Evolutionary conservation across 1,284 basidiomycete species (phyloP).

Genomic region (Cryptococcus deneoformans): DNA sequence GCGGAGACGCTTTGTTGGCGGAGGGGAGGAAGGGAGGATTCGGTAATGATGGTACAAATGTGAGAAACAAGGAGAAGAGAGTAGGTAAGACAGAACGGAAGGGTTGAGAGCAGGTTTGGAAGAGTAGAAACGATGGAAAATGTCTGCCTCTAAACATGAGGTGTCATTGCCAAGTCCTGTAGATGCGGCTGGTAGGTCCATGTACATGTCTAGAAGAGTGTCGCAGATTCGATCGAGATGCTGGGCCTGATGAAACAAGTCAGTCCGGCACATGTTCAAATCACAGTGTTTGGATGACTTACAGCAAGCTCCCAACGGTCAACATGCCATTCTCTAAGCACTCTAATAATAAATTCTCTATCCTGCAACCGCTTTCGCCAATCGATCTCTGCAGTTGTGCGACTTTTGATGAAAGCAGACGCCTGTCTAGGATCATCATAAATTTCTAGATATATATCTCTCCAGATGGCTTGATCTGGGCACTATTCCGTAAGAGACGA

Average conservation of each 20-base stretch:
- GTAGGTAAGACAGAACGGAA: slow-evolving; percentile 17
- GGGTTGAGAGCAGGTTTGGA: not conserved
- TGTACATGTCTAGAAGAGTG: slow-evolving; percentile 31
- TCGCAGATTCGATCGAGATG: slow-evolving; percentile 23
- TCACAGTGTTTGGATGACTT: slow-evolving; percentile 3
- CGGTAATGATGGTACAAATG: slow-evolving; percentile 20
- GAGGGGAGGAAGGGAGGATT: not conserved
- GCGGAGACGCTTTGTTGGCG: not conserved
- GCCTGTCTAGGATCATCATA: slow-evolving; percentile 40
- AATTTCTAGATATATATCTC: slow-evolving; percentile 27
- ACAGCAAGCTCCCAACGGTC: slow-evolving; percentile 21
- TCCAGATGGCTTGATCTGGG: slow-evolving; percentile 40
- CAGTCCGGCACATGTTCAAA: too few relatives aligned
- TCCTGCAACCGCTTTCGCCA: slow-evolving; percentile 33
- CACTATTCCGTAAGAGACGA: slow-evolving; percentile 14
- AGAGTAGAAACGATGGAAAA: not conserved
- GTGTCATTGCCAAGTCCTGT: too few relatives aligned
- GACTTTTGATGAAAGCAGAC: slow-evolving; percentile 5
- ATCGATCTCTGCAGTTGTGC: slow-evolving; percentile 10
- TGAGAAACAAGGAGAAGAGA: slow-evolving; percentile 19
- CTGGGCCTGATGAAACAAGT: slow-evolving; percentile 3
- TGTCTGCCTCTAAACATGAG: too few relatives aligned
- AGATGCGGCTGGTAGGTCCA: slow-evolving; percentile 21
- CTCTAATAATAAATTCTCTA: slow-evolving; percentile 24
- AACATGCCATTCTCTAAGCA: slow-evolving; percentile 22